Evolutionary conservation across 805 yeast species (phyloP).

Genomic region (Pichia eremophila): DNA sequence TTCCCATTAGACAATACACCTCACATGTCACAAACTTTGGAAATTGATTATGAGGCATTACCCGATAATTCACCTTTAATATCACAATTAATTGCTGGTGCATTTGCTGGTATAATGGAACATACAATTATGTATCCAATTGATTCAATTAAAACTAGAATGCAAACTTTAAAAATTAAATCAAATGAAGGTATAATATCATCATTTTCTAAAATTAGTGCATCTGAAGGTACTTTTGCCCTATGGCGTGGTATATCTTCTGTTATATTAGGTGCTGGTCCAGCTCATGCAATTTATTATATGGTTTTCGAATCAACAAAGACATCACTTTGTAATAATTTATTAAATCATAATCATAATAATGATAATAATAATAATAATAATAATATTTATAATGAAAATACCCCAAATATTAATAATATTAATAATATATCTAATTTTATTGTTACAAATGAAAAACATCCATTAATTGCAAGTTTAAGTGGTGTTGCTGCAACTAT

Average conservation of each 20-base stretch:
- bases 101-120: constrained; percentile 98
- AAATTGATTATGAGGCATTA: constrained; percentile 82
- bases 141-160: constrained; percentile 91
- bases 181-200: constrained; percentile 41
- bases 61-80: constrained; percentile 78
- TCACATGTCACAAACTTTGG: constrained; percentile 23
- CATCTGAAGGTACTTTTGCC: constrained; percentile 80
- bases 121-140: constrained; percentile 95
- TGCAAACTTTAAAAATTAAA: constrained; percentile 50
- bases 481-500: constrained; percentile 90
- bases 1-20: no score
- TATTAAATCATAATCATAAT: constrained; percentile 24
- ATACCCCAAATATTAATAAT: constrained; percentile 1
- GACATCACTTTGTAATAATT: constrained; percentile 36
- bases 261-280: constrained; percentile 95
- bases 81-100: constrained; percentile 87
- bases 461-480: constrained; percentile 72
- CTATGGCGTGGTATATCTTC: constrained; percentile 93
- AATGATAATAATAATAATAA: not conserved
- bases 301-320: constrained; percentile 85
- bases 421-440: constrained; percentile 8
- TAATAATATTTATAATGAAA: not conserved
- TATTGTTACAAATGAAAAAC: constrained; percentile 53
- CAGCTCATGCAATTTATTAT: constrained; percentile 95
- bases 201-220: constrained; percentile 66